These are phyloP conservation scores for Malassezia globosa DNA, from an alignment of 1,284 basidiomycete species.

Conservation along the genomic window DNA sequence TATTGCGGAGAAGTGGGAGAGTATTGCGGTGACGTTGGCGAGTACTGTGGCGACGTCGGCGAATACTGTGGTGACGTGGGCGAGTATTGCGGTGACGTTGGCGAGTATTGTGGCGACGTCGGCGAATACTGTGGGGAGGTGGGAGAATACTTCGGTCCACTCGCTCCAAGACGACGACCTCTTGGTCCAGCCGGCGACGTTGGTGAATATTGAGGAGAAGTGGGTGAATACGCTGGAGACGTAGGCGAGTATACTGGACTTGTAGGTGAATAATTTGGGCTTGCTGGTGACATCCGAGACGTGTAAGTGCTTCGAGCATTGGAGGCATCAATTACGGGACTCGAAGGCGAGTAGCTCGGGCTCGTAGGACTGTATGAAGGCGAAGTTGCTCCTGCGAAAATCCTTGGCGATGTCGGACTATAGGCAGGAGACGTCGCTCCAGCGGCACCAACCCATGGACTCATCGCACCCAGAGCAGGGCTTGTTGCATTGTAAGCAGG, in stretches of 20 bases:
- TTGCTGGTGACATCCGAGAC: slow-evolving; percentile 43
- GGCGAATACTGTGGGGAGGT: slow-evolving; percentile 39
- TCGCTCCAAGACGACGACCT: slow-evolving; percentile 52
- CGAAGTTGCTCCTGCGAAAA: slow-evolving; percentile 54
- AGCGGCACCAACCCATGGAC: slow-evolving; percentile 33
- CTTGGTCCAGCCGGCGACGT: slow-evolving; percentile 39
- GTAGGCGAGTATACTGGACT: slow-evolving; percentile 20
- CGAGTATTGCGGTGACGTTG: slow-evolving; percentile 56
- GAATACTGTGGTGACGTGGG: slow-evolving; percentile 45
- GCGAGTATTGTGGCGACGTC: slow-evolving; percentile 52
- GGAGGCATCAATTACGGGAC: slow-evolving; percentile 17
- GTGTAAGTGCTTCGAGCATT: slow-evolving; percentile 51
- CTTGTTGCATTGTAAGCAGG: slow-evolving; percentile 39
- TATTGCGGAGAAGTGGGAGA: slow-evolving; percentile 42
- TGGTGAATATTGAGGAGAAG: slow-evolving; percentile 46
- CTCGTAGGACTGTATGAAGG: slow-evolving; percentile 52
- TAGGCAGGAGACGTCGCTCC: slow-evolving; percentile 51
- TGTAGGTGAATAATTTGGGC: slow-evolving; percentile 22
- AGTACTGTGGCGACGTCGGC: slow-evolving; percentile 40
- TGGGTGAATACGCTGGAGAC: slow-evolving; percentile 39
- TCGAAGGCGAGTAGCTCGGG: slow-evolving; percentile 39
- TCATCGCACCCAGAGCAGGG: slow-evolving; percentile 52
- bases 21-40: slow-evolving; percentile 41
- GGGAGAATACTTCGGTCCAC: slow-evolving; percentile 38
- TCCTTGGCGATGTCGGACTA: slow-evolving; percentile 53